A percentile compares a stretch with the other conserved stretches of the same genome.
Conservation (phyloP, 306 rosid genomes). For the Trichosanthes cucumerina region DNA sequence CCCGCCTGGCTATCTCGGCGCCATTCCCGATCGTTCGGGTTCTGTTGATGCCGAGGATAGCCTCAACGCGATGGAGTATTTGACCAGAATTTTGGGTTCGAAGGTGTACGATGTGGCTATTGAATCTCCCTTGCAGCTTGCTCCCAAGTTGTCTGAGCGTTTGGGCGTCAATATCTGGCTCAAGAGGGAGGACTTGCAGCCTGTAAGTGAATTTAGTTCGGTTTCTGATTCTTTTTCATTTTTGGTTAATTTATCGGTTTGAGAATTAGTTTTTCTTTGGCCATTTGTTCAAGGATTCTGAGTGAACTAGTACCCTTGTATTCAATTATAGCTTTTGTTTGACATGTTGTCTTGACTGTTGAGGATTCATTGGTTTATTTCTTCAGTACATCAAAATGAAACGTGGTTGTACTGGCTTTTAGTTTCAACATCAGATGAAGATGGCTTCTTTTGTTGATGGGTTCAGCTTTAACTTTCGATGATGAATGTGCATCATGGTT, state of each 20-base stretch:
- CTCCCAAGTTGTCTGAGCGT: constrained; percentile 59
- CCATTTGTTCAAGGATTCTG: background rate
- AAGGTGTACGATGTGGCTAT: constrained; percentile 78
- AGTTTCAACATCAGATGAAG: constrained; percentile 3
- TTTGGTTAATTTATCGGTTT: background rate
- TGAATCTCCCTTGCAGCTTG: constrained; percentile 71
- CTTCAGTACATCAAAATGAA: background rate
- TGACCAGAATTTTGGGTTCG: constrained; percentile 69
- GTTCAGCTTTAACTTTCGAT: background rate
- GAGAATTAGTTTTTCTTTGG: background rate
- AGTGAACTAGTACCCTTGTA: background rate
- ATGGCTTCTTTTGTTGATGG: background rate
- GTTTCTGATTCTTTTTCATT: background rate
- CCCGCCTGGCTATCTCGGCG: constrained; percentile 74
- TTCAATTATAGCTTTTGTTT: background rate
- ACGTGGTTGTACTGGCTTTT: background rate
- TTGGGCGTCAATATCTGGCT: constrained; percentile 70
- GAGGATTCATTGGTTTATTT: background rate
- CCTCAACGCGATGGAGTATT: constrained; percentile 44
- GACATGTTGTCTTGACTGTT: background rate
- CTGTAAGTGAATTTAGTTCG: constrained; percentile 36
- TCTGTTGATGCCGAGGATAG: constrained; percentile 13
- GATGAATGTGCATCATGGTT: background rate
- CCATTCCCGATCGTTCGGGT: constrained; percentile 33
- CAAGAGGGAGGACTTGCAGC: constrained; percentile 86